Base-by-base conservation (phyloP, 176 grass and related monocot species). In the Leersia perrieri region DNA sequence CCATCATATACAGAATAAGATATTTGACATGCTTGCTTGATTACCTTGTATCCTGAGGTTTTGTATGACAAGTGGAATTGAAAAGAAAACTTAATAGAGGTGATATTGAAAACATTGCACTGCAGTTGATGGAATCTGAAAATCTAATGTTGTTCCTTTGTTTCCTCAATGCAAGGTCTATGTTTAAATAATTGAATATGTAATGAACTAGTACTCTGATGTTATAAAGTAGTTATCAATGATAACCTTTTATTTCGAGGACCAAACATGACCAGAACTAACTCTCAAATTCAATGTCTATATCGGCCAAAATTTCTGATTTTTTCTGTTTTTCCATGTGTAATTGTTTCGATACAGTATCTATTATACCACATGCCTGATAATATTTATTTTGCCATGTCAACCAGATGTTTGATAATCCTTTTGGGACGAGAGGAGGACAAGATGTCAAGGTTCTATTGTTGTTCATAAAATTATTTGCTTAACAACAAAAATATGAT, bases 391-490 rank as follows among this genome's bases (percentile, higher is more conserved):
- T 77, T 83, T 87, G 36, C 66, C 80, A 84, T 78, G 66, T 70
- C 15, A 75, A 91, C 42, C 90, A 98, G 96, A 87, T 91, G n/a
- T 93, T 98, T 87, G 93, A 73, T 27, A 86, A 76, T 77, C 81
- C 74, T 9, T 93, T 88, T 66, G 76, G 58, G 4, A 45, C 65
- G 58, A 74, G 57, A 93, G 90, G 96, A 76, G 96, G 92, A 32
- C 90, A 84, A 91, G 96, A 98, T 91, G 92, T 98, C 82, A 86
- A 98, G 96, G 96, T 98, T 82, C 60, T 33, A 30, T 68, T 77
- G 12, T 33, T 71, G 75, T 77, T 72, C 31, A 41, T 49, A 70
- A 33, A 71, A 61, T 13, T 29, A 29, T 86, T 74, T 74, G 30
- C 11, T 71, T 66, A 73, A 33, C 45, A 40, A 61, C 18, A 18